phyloP scores from a whole-genome alignment of 2,329 filamentous ascomycete genomes.

The Colletotrichum magnum region DNA sequence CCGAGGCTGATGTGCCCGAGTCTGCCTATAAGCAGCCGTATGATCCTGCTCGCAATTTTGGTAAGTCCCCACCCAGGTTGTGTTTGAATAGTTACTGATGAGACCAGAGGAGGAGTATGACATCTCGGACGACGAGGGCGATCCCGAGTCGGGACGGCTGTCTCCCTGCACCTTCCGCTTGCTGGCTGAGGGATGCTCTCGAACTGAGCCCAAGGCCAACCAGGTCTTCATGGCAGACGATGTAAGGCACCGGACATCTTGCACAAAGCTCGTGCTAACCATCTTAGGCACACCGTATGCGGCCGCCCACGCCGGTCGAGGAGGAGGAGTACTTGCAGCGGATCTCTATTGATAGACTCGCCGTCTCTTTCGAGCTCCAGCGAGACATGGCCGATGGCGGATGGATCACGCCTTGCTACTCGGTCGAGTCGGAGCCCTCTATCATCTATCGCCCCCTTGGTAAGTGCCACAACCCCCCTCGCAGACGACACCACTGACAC shows the following conservation, averaged over 20 bases:
- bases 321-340: neutral
- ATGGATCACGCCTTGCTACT: conserved; percentile 39
- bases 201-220: conserved; percentile 46
- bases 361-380: conserved; percentile 40
- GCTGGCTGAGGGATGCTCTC: conserved; percentile 53
- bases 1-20: neutral
- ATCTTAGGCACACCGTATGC: conserved; percentile 31
- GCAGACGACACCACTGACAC: neutral
- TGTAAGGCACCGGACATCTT: conserved; percentile 28
- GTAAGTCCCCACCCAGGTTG: too few relatives aligned
- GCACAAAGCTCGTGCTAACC: neutral
- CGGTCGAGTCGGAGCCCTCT: conserved; percentile 38
- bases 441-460: conserved; percentile 38
- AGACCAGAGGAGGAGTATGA: conserved; percentile 42
- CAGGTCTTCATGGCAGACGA: conserved; percentile 42
- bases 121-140: conserved; percentile 59
- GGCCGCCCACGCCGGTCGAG: conserved; percentile 29
- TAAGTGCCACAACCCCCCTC: neutral
- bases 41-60: conserved; percentile 25
- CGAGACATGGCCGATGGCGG: conserved; percentile 43
- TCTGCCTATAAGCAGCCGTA: conserved; percentile 22
- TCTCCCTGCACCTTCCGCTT: conserved; percentile 58
- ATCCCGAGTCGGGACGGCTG: conserved; percentile 52
- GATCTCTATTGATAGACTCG: conserved; percentile 27
- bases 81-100: conserved; percentile 3